Conservation (phyloP, 345 rosid species). For the Xanthoceras sorbifolium region DNA sequence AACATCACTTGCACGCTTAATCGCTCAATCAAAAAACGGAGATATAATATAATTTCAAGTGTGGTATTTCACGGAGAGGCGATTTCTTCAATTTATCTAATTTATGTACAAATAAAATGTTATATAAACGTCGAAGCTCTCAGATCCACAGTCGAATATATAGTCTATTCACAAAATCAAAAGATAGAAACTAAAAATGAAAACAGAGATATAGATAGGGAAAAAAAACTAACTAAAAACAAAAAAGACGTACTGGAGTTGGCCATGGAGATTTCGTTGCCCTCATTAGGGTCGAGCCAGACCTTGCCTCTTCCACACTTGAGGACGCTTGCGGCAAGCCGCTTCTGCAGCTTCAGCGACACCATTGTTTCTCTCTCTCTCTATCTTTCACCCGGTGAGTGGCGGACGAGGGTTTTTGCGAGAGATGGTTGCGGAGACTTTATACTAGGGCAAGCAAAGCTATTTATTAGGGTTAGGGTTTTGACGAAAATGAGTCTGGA, state of each 20-base stretch:
- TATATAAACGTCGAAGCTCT: neutral
- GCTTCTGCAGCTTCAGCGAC: slow-evolving; percentile 68
- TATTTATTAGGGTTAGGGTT: slow-evolving; percentile 32
- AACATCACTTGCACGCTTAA: too few relatives aligned
- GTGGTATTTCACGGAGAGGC: too few relatives aligned
- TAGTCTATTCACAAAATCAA: neutral
- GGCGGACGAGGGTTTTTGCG: slow-evolving; percentile 21
- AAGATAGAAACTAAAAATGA: neutral
- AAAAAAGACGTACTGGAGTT: slow-evolving; percentile 52
- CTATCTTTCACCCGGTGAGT: slow-evolving; percentile 1
- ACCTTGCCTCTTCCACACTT: slow-evolving; percentile 68
- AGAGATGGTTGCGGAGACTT: neutral
- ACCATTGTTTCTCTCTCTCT: slow-evolving; percentile 42
- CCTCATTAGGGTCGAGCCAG: slow-evolving; percentile 76
- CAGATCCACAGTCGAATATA: neutral
- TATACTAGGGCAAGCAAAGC: neutral
- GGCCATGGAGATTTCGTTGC: slow-evolving; percentile 71
- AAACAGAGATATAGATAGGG: neutral
- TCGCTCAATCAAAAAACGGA: too few relatives aligned
- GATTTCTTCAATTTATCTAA: too few relatives aligned
- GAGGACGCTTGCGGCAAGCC: slow-evolving; percentile 72
- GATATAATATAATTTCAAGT: too few relatives aligned
- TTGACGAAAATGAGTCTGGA: neutral
- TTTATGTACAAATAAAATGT: neutral
- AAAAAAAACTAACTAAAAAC: too few relatives aligned